phyloP scores from a whole-genome alignment of 2,329 filamentous ascomycete genomes.

The Trichoderma cornu-damae region DNA sequence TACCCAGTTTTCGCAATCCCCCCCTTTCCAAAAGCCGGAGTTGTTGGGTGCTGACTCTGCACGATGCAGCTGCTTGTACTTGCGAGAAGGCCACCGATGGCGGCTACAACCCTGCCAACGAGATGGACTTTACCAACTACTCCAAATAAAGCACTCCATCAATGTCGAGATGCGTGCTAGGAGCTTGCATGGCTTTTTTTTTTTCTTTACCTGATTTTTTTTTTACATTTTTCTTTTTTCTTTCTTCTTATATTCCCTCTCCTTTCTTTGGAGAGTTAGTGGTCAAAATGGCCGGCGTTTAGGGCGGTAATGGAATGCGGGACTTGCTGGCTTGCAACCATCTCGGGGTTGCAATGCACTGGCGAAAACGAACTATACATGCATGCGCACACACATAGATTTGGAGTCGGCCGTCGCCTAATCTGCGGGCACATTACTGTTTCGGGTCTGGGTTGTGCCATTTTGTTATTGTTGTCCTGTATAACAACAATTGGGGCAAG shows the following conservation, averaged over 20 bases:
- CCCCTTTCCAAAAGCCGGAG: not conserved
- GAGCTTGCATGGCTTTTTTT: not conserved
- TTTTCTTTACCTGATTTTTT: not conserved
- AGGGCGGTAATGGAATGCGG: conserved; percentile 6
- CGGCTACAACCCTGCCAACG: conserved; percentile 57
- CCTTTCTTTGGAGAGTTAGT: not conserved
- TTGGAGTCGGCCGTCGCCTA: conserved; percentile 11
- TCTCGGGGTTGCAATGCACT: not conserved
- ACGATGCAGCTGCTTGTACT: conserved; percentile 61
- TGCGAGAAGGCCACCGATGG: conserved; percentile 68
- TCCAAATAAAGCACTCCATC: conserved; percentile 17
- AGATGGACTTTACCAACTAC: conserved; percentile 82
- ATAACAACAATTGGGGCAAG: conserved; percentile 1
- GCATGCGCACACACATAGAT: not conserved
- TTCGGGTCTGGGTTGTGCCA: not conserved
- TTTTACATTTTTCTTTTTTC: not conserved
- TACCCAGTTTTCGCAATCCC: too few species aligned
- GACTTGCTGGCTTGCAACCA: conserved; percentile 6
- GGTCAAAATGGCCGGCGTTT: conserved; percentile 8
- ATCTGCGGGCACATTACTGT: not conserved
- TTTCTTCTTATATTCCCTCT: not conserved
- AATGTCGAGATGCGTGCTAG: too few species aligned
- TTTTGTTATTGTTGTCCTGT: conserved; percentile 3
- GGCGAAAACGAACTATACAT: not conserved
- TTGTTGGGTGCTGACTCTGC: conserved; percentile 20